Conservation (phyloP, 768 basidiomycete genomes). For the Psilocybe tampanensis region DNA sequence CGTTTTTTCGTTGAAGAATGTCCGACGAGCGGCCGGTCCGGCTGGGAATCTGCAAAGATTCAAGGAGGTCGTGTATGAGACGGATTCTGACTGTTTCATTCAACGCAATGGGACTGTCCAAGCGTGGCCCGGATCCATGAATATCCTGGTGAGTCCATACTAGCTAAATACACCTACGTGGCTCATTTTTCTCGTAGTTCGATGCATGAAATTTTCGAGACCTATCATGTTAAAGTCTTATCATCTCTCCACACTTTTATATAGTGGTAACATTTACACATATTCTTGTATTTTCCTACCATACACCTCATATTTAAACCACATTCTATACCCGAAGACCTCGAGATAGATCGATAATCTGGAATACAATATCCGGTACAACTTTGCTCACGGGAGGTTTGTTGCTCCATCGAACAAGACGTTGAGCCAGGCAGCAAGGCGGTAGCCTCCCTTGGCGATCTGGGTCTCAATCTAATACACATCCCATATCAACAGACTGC, state of each 20-base stretch:
- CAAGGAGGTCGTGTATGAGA: conserved; percentile 11
- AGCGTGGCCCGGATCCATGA: conserved; percentile 15
- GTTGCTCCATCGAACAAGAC: conserved; percentile 46
- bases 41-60: conserved; percentile 31
- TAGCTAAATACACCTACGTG: too few species aligned
- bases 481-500: neutral
- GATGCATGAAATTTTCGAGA: neutral
- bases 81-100: conserved; percentile 15
- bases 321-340: too few species aligned
- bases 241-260: too few species aligned
- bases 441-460: conserved; percentile 48
- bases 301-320: too few species aligned
- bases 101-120: conserved; percentile 14
- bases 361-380: too few species aligned
- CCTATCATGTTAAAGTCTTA: too few species aligned
- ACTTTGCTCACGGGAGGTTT: conserved; percentile 37
- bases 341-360: too few species aligned
- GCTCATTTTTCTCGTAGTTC: neutral
- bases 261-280: too few species aligned
- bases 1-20: conserved; percentile 46
- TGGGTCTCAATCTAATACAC: conserved; percentile 40
- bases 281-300: too few species aligned
- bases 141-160: conserved; percentile 11
- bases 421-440: conserved; percentile 53
- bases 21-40: conserved; percentile 47